phyloP scores from a whole-genome alignment of 805 yeast species.

The Teunomyces kruisii region DNA sequence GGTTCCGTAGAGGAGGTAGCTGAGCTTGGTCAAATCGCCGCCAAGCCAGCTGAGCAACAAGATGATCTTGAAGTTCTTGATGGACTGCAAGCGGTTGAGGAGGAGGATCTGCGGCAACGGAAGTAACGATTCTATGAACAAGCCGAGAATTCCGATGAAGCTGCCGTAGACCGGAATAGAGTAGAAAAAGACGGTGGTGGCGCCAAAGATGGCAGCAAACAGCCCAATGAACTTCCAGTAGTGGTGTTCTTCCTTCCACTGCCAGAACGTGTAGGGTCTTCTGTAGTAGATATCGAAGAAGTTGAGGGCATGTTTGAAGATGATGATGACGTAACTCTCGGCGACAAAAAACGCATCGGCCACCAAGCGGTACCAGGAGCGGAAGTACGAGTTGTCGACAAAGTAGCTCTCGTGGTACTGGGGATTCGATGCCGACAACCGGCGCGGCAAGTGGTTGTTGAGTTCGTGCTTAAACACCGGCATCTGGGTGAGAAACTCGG shows the following conservation, averaged over 20 bases:
- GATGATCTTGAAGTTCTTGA: slow-evolving; percentile 77
- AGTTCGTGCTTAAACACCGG: slow-evolving; percentile 29
- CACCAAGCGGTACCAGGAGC: slow-evolving; percentile 3
- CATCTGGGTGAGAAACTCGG: slow-evolving; percentile 28
- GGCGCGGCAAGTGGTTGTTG: slow-evolving; percentile 15
- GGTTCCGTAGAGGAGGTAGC: slow-evolving; percentile 75
- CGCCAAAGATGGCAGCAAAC: slow-evolving; percentile 42
- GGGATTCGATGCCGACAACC: slow-evolving; percentile 12
- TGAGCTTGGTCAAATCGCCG: slow-evolving; percentile 79
- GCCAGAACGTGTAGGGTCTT: slow-evolving; percentile 77
- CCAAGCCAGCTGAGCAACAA: slow-evolving; percentile 82
- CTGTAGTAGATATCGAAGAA: slow-evolving; percentile 70
- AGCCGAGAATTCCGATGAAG: slow-evolving; percentile 58
- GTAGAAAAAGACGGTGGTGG: slow-evolving; percentile 41
- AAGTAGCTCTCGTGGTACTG: slow-evolving; percentile 17
- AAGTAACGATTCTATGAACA: slow-evolving; percentile 68
- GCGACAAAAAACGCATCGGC: slow-evolving; percentile 9
- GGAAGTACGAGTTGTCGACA: slow-evolving; percentile 3
- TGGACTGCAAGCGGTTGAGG: slow-evolving; percentile 61
- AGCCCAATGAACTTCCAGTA: slow-evolving; percentile 64
- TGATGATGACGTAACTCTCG: slow-evolving; percentile 11
- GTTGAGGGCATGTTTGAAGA: slow-evolving; percentile 39
- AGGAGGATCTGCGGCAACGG: slow-evolving; percentile 80
- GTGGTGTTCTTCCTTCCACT: slow-evolving; percentile 62
- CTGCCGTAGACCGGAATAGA: slow-evolving; percentile 41